phyloP scores from a whole-genome alignment of 306 rosid species.

The Quercus mongolica region DNA sequence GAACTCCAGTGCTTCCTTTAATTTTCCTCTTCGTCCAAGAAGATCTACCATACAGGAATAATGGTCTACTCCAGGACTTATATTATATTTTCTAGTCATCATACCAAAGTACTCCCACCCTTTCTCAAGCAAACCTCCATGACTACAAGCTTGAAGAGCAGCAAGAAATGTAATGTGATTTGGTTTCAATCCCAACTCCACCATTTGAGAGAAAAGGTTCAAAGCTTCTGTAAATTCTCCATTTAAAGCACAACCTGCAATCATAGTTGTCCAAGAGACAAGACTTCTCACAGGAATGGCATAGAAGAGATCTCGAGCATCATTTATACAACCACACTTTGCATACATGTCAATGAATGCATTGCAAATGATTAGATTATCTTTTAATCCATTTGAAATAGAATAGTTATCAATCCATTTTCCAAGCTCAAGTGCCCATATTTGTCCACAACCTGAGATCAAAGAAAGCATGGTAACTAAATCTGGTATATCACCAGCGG shows the following conservation, averaged over 20 bases:
- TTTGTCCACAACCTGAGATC: conserved; percentile 53
- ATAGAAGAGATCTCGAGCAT: conserved; percentile 46
- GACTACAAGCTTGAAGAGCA: conserved; percentile 72
- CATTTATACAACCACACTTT: conserved; percentile 55
- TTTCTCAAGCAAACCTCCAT: conserved; percentile 64
- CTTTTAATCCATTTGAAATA: too few species aligned
- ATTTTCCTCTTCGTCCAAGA: conserved; percentile 51
- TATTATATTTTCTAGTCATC: conserved; percentile 43
- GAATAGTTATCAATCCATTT: conserved; percentile 30
- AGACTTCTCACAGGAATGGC: conserved; percentile 43
- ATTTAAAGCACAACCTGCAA: conserved; percentile 60
- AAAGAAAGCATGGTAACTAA: too few species aligned
- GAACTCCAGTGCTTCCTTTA: conserved; percentile 57
- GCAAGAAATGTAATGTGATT: conserved; percentile 66
- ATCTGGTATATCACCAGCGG: too few species aligned
- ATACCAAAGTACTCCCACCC: conserved; percentile 45
- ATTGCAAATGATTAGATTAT: conserved; percentile 33
- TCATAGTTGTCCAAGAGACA: conserved; percentile 71
- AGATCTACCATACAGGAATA: conserved; percentile 67
- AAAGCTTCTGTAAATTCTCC: conserved; percentile 62
- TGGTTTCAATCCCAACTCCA: conserved; percentile 47
- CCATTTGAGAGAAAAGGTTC: conserved; percentile 41
- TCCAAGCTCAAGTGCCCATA: conserved; percentile 55
- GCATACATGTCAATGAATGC: conserved; percentile 77
- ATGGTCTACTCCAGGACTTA: conserved; percentile 57